These are phyloP conservation scores for Mucor lusitanicus DNA, from an alignment of 371 early-diverging fungal species.

Conservation along the genomic window DNA sequence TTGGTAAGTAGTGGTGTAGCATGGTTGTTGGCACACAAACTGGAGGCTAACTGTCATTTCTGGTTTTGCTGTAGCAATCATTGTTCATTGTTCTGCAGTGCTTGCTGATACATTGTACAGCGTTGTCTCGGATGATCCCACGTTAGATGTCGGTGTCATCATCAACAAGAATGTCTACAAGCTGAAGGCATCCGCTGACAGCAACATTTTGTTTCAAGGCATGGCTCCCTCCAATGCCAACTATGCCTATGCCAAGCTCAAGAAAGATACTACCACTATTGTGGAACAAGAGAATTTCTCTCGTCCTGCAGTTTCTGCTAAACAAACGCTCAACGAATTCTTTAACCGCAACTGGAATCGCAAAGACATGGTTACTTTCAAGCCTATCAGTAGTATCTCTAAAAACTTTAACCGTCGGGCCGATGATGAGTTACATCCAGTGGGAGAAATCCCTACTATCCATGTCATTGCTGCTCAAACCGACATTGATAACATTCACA, in stretches of 20 bases:
- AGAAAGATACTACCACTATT: conserved; percentile 4
- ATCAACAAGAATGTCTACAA: conserved; percentile 5
- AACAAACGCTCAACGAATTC: conserved; percentile 21
- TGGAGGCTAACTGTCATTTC: background rate
- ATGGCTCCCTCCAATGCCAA: conserved; percentile 12
- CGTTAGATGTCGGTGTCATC: conserved; percentile 8
- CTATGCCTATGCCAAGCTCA: conserved; percentile 18
- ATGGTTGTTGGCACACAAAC: background rate
- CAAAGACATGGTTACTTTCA: background rate
- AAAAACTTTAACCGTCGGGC: conserved; percentile 12
- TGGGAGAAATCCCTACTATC: conserved; percentile 35
- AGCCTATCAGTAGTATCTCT: conserved; percentile 1
- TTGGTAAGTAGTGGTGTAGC: background rate
- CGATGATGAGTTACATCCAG: conserved; percentile 19
- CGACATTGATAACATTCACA: conserved; percentile 27
- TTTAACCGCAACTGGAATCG: conserved; percentile 19
- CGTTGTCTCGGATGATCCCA: conserved; percentile 14
- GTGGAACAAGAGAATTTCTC: conserved; percentile 14
- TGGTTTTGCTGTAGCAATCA: background rate
- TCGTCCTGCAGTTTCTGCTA: background rate
- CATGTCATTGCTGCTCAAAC: conserved; percentile 24
- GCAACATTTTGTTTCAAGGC: conserved; percentile 19
- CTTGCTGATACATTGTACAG: conserved; percentile 10
- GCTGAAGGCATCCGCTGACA: conserved; percentile 1
- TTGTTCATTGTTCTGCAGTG: background rate